A percentile compares a stretch with the other conserved stretches of the same genome.
Conservation (phyloP, 306 rosid species). For the Trifolium fragiferum region DNA sequence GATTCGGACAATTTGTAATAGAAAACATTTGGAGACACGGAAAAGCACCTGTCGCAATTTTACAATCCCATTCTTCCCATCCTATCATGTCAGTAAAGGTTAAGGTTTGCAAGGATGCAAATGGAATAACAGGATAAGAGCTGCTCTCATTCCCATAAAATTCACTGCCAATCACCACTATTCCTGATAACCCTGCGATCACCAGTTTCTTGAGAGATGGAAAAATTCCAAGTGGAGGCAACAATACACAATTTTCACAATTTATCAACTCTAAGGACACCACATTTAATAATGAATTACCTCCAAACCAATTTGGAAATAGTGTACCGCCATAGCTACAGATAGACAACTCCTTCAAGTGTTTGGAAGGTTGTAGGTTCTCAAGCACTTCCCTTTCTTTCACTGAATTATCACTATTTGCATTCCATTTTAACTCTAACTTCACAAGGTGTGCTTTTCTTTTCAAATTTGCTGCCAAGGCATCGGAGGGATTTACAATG, state of each 20-base stretch:
- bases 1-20: neutral
- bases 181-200: neutral
- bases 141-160: neutral
- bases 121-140: neutral
- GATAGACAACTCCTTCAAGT: constrained; percentile 4
- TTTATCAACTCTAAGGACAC: neutral
- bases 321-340: neutral
- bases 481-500: neutral
- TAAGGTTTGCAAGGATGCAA: neutral
- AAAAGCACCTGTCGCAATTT: neutral
- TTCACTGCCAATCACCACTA: constrained; percentile 7
- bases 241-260: neutral
- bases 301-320: constrained; percentile 40
- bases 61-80: constrained; percentile 40
- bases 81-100: neutral
- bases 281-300: constrained; percentile 23
- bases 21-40: constrained; percentile 6
- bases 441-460: neutral
- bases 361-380: constrained; percentile 30
- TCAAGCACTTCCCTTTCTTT: constrained; percentile 40
- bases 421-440: constrained; percentile 22
- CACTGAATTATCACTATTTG: neutral
- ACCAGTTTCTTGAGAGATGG: neutral
- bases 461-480: neutral
- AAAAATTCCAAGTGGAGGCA: constrained; percentile 37